These are phyloP conservation scores for Boletus speciosus DNA, from an alignment of 768 basidiomycete genomes.

Conservation along the genomic window DNA sequence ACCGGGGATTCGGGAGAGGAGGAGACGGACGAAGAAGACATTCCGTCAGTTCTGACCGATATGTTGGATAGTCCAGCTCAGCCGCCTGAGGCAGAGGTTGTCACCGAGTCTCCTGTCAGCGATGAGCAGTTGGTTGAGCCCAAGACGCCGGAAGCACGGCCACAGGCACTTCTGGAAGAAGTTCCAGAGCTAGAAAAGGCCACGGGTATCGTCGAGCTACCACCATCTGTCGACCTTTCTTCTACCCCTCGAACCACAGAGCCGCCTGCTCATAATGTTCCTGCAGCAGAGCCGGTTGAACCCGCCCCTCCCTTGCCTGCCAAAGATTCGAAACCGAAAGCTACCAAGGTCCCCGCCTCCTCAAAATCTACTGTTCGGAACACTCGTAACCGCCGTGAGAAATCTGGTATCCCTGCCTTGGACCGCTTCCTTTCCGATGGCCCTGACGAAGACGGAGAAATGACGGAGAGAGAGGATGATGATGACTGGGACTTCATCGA, in stretches of 20 bases:
- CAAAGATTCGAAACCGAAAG: slow-evolving; percentile 33
- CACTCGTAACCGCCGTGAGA: slow-evolving; percentile 59
- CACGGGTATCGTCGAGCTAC: slow-evolving; percentile 12
- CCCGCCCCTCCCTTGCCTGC: slow-evolving; percentile 28
- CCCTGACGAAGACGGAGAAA: slow-evolving; percentile 41
- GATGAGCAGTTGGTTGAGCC: slow-evolving; percentile 47
- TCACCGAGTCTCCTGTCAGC: slow-evolving; percentile 34
- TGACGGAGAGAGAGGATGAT: slow-evolving; percentile 52
- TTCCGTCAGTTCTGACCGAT: slow-evolving; percentile 23
- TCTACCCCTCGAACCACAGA: slow-evolving; percentile 16
- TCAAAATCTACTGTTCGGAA: slow-evolving; percentile 24
- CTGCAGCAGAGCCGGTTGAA: slow-evolving; percentile 14
- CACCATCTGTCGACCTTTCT: slow-evolving; percentile 11
- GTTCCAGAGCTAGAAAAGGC: slow-evolving; percentile 15
- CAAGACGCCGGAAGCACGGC: slow-evolving; percentile 73
- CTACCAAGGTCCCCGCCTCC: slow-evolving; percentile 10
- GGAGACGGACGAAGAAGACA: slow-evolving; percentile 38
- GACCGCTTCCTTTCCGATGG: slow-evolving; percentile 66
- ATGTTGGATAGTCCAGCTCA: slow-evolving; percentile 19
- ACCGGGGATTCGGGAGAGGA: slow-evolving; percentile 34
- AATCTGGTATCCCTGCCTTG: slow-evolving; percentile 78
- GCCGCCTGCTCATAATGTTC: not conserved
- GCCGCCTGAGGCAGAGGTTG: slow-evolving; percentile 27
- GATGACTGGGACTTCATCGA: slow-evolving; percentile 94
- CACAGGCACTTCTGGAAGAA: slow-evolving; percentile 32